phyloP scores from a whole-genome alignment of 768 basidiomycete species.

The Mrakia gelida region DNA sequence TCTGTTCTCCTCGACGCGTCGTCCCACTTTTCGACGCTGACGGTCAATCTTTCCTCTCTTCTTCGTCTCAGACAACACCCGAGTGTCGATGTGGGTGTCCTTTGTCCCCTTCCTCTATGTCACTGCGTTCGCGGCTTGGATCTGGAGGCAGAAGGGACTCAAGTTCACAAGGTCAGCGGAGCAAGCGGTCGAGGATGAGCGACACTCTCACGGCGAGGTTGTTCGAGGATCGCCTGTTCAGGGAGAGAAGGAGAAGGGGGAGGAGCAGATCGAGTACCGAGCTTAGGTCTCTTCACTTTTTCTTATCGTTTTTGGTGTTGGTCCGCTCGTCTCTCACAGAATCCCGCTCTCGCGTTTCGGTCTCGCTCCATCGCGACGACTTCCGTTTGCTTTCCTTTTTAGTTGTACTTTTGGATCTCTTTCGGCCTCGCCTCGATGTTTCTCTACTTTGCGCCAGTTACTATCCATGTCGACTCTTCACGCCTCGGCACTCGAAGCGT shows the following conservation, averaged over 20 bases:
- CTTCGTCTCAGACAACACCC: background rate
- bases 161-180: constrained; percentile 1
- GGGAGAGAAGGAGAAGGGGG: constrained; percentile 3
- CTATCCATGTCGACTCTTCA: too few relatives aligned
- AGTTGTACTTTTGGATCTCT: too few relatives aligned
- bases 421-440: too few relatives aligned
- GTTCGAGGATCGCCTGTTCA: background rate
- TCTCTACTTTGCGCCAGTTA: too few relatives aligned
- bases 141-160: constrained; percentile 25
- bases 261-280: constrained; percentile 12
- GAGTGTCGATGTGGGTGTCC: constrained; percentile 25
- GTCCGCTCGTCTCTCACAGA: too few relatives aligned
- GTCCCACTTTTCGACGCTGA: background rate
- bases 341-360: too few relatives aligned
- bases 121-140: constrained; percentile 5
- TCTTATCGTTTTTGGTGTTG: too few relatives aligned
- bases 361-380: too few relatives aligned
- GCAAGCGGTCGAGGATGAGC: too few relatives aligned
- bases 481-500: too few relatives aligned
- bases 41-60: background rate
- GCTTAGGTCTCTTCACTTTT: too few relatives aligned
- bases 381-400: too few relatives aligned
- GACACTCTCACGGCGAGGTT: background rate
- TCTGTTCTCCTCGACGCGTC: background rate
- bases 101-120: constrained; percentile 27